Conservation (phyloP, 192 early-diverging fungal genomes). For the Dispira simplex region DNA sequence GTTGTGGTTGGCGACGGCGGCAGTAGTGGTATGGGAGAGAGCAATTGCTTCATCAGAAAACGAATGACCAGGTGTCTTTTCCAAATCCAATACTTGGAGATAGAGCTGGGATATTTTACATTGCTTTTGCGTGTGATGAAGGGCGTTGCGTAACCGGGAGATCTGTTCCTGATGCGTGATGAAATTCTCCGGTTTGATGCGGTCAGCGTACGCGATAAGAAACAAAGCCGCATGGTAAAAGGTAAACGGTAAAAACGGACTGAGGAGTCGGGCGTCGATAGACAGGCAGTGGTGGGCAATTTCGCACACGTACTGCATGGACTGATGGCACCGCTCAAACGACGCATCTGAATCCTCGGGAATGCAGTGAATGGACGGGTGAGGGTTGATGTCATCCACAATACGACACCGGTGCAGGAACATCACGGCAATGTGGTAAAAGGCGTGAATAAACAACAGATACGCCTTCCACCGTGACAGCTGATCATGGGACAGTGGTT, state of each 20-base stretch:
- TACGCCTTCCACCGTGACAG: neutral
- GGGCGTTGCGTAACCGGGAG: neutral
- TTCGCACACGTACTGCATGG: constrained; percentile 1
- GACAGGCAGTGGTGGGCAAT: neutral
- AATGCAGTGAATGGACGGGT: neutral
- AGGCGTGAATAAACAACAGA: constrained; percentile 4
- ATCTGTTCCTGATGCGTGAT: neutral
- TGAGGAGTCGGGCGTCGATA: constrained; percentile 3
- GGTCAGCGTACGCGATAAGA: constrained; percentile 1
- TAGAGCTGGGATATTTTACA: neutral
- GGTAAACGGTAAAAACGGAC: constrained; percentile 10
- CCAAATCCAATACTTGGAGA: constrained; percentile 6
- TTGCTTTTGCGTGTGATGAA: neutral
- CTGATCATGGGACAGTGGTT: neutral
- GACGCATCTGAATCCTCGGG: neutral
- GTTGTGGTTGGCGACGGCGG: too few relatives aligned
- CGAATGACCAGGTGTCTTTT: neutral
- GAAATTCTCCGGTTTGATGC: too few relatives aligned
- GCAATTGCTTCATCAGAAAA: too few relatives aligned
- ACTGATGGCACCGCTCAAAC: constrained; percentile 1
- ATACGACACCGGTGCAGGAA: constrained; percentile 7
- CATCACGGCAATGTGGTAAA: constrained; percentile 8
- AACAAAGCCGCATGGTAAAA: constrained; percentile 11
- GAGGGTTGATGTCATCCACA: neutral
- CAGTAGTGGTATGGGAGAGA: too few relatives aligned